These are phyloP conservation scores for Larix kaempferi DNA, from an alignment of 75 land plant genomes.

Conservation along the genomic window DNA sequence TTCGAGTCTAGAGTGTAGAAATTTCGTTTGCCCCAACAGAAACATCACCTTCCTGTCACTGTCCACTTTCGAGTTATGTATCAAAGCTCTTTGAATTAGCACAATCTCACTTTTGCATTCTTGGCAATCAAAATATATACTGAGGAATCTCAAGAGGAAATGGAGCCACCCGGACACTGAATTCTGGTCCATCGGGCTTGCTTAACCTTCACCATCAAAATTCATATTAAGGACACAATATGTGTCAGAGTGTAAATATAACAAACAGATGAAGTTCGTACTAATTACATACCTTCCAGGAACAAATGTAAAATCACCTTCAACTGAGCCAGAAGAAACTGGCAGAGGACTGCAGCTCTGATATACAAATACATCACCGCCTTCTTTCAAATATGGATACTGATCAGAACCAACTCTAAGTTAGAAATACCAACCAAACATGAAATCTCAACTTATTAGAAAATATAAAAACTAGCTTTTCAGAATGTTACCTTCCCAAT, in stretches of 20 bases:
- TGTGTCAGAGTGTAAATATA: background rate
- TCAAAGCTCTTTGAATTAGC: no score
- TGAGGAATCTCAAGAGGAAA: slow-evolving; percentile 67
- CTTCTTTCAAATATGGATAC: slow-evolving; percentile 64
- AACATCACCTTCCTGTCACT: no score
- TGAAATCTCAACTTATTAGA: background rate
- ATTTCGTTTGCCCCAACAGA: no score
- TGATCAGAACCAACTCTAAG: slow-evolving; percentile 20
- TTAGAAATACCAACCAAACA: background rate
- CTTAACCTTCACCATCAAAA: slow-evolving; percentile 37
- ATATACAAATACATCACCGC: slow-evolving; percentile 67
- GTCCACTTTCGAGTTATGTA: no score
- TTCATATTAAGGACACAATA: background rate
- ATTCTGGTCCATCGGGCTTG: slow-evolving; percentile 54
- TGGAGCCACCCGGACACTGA: slow-evolving; percentile 60
- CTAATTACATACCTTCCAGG: slow-evolving; percentile 82
- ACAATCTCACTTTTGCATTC: no score
- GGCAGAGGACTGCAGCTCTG: slow-evolving; percentile 64
- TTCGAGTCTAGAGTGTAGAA: no score
- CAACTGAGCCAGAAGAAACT: slow-evolving; percentile 61
- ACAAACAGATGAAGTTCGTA: background rate
- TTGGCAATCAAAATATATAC: slow-evolving; percentile 59
- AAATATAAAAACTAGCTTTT: background rate
- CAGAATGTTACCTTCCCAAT: slow-evolving; percentile 67
- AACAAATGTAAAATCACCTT: slow-evolving; percentile 85